Evolutionary conservation across 345 rosid genomes (phyloP).

Genomic region (Eucalyptus victrix): DNA sequence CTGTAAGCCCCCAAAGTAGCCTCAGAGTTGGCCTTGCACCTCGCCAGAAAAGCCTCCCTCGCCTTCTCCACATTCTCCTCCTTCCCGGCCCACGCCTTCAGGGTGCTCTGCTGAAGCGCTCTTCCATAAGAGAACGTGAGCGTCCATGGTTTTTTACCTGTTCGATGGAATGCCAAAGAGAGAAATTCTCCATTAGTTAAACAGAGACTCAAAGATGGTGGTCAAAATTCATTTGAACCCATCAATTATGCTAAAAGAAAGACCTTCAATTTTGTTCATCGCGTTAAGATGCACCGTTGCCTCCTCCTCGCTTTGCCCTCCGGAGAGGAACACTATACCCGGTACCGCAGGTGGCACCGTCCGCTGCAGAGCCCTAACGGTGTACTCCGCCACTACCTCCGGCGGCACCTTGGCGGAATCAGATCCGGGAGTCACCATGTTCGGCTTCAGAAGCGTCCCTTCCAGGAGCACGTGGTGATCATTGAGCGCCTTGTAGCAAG

Average conservation of each 20-base stretch:
- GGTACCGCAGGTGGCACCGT: slow-evolving; percentile 6
- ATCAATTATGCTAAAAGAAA: background rate
- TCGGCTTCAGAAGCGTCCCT: slow-evolving; percentile 10
- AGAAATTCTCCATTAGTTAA: background rate
- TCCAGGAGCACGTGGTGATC: slow-evolving; percentile 6
- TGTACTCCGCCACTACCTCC: background rate
- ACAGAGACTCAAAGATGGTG: background rate
- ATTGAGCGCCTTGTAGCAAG: slow-evolving; percentile 7
- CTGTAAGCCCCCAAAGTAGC: slow-evolving; percentile 4
- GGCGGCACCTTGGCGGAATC: background rate
- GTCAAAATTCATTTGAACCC: background rate
- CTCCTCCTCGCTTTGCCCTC: slow-evolving; percentile 15
- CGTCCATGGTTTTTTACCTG: slow-evolving; percentile 5
- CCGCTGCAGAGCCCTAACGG: slow-evolving; percentile 4
- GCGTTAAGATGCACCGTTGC: slow-evolving; percentile 7
- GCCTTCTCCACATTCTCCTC: slow-evolving; percentile 5
- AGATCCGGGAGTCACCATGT: slow-evolving; percentile 6
- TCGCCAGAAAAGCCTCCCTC: background rate
- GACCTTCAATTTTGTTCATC: slow-evolving; percentile 1
- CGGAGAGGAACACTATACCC: slow-evolving; percentile 6
- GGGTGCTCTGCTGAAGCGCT: slow-evolving; percentile 13
- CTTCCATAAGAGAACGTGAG: slow-evolving; percentile 2
- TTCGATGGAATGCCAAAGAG: background rate
- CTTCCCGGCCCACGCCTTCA: slow-evolving; percentile 8
- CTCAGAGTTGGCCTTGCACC: slow-evolving; percentile 12